These are phyloP conservation scores for Tilletia caries DNA, from an alignment of 1,284 basidiomycete genomes.

Conservation along the genomic window DNA sequence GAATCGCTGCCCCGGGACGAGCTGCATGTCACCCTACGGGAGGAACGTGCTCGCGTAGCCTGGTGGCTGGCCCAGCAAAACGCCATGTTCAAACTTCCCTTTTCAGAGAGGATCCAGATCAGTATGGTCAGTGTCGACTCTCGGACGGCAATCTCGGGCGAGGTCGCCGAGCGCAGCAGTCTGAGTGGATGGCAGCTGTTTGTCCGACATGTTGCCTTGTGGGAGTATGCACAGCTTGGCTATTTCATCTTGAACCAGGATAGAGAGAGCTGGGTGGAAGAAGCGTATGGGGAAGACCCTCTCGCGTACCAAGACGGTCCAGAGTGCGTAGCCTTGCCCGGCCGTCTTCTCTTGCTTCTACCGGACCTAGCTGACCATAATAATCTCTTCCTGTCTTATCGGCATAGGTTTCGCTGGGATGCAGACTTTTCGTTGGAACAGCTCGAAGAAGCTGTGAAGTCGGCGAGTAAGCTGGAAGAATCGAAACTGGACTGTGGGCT, in stretches of 20 bases:
- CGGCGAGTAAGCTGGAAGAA: no score
- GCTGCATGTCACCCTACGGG: not conserved
- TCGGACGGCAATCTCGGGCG: not conserved
- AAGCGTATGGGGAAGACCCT: not conserved
- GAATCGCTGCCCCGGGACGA: not conserved
- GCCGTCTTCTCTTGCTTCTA: not conserved
- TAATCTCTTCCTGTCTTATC: not conserved
- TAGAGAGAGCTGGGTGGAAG: not conserved
- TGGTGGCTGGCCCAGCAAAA: constrained; percentile 10
- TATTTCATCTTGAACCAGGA: not conserved
- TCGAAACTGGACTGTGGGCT: no score
- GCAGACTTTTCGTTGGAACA: not conserved
- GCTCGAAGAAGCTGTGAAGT: not conserved
- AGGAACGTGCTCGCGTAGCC: constrained; percentile 1
- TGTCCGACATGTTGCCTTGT: constrained; percentile 8
- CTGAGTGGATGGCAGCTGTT: not conserved
- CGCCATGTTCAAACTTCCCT: no score
- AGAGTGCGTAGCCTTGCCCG: not conserved
- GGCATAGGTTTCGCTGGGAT: not conserved
- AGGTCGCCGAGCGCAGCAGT: constrained; percentile 1
- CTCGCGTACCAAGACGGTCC: constrained; percentile 3
- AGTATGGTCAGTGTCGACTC: not conserved
- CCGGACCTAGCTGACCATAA: not conserved
- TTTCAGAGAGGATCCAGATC: not conserved
- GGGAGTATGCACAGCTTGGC: not conserved